Evolutionary conservation across 768 basidiomycete genomes (phyloP), one percentile per base, ranked within the genome.

Genomic region (Heimioporus sp.): DNA sequence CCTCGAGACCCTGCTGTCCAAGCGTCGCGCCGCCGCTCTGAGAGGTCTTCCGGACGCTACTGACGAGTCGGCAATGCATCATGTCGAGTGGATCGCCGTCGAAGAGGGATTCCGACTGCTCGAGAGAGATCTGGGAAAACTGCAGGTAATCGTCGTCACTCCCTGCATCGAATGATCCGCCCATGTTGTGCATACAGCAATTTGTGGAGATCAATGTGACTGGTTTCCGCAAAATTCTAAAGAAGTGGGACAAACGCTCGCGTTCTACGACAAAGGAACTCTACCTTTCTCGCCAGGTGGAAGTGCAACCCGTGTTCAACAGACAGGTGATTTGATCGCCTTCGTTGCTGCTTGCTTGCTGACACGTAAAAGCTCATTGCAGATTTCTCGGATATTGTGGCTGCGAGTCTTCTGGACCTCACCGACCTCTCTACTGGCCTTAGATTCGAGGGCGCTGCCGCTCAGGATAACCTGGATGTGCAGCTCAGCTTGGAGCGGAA

Each of bases 251-350:
- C 72, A 99, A 98, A 72, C 82, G 92, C 43, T 93, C 93, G 35
- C 97, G 86, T 39, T 93, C 91, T 2, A 85, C 87, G 19, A 98
- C 91, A n/a, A 98, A 94, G 65, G 97, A 99, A 64, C 79, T 98
- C 5, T 98, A 98, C 70, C 82, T 99, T 17, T 83, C 91, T 42
- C 84, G 97, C 30, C 97, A 98, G 67, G 95, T 99, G 2, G 97
- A 99, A 59, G 90, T 98, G n/a, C 97, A 98, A 62, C 97, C 95
- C 1, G 93, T 95, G 39, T 98, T 98, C 73, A 95, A 98, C 65
- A 78, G 95, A 72, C 92, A 95, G 76, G 91, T 89, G 50, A 48
- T 80, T 65, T n/a, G 32, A 45, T 9, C 34, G 24, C 21, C 49
- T 46, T 45, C 44, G 13, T 46, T 37, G 32, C 34, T 16, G 20